Evolutionary conservation across 441 rosid genomes (phyloP).

Genomic region (Erodium texanum): DNA sequence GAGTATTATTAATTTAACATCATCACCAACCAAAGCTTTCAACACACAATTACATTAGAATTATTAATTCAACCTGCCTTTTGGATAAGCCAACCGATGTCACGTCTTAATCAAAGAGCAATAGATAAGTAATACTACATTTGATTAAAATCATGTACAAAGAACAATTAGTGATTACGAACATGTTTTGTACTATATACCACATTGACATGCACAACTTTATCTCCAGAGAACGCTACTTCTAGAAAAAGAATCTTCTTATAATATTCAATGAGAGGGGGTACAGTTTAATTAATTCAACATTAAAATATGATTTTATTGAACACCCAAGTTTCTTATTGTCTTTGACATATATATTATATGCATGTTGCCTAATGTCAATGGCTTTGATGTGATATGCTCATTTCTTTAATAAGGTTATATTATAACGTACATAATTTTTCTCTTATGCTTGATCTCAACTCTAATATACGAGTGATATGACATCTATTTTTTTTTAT

Average conservation of each 20-base stretch:
- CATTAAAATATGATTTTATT: not conserved
- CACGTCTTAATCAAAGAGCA: not conserved
- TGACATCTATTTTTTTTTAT: no score
- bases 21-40: not conserved
- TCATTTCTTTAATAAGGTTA: not conserved
- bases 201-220: not conserved
- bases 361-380: not conserved
- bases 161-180: not conserved
- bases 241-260: not conserved
- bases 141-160: no score
- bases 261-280: no score
- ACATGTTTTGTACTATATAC: not conserved
- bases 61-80: not conserved
- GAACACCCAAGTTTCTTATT: not conserved
- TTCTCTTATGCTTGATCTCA: no score
- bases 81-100: not conserved
- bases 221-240: no score
- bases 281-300: not conserved
- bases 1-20: no score
- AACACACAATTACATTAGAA: not conserved
- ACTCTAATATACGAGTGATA: no score
- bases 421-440: no score
- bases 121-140: not conserved
- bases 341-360: not conserved
- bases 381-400: not conserved